Base-by-base conservation (phyloP, 192 early-diverging fungal genomes). In the Entomortierella parvispora region DNA sequence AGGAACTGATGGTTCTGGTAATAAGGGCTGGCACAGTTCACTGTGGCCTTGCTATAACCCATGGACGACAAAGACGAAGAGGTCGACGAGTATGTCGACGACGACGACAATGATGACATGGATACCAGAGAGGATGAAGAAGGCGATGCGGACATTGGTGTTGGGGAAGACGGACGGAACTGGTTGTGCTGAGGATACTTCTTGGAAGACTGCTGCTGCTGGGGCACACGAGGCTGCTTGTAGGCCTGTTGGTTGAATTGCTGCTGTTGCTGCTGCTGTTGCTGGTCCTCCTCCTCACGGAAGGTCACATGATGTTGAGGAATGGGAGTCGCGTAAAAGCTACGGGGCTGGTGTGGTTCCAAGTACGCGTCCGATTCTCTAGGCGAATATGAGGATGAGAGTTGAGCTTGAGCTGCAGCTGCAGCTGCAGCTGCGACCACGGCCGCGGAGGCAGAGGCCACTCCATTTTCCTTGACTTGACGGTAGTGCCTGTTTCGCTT, bases 1-100 rank as follows among this genome's bases (percentile, higher is more conserved):
- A 72, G 62, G 57, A 72, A 72, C 18, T 65, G 52, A 11, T 55
- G 65, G 44, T 68, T 58, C 65, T 68, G 65, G 25, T 58, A 58
- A 29, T 42, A 68, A 4, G 65, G 65, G 47, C 65, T 58, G 43
- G 53, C 61, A 43, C 63, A 55, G 54, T 64, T 62, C 47, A 61
- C 67, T 5, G 12, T 40, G 7, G 37, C 37, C 7, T 5, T 9
- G 37, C 7, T 40, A 12, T 40, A 12, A 40, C 12, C 37, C 7
- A 9, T 12, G 37, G 37, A 9, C 37, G 5, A 5, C 37, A 9
- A 12, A 9, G 37, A 9, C 37, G 7, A 40, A 40, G 4, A 20
- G 47, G 47, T n/a, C 9, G 15, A 49, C 6, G 15, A 23, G 47
- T 4, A 18, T 18, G 4, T 18, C 6, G 47, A 23, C n/a, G 18